Base-by-base conservation (phyloP, 2,329 filamentous ascomycete species). In the Colletotrichum acutatum region DNA sequence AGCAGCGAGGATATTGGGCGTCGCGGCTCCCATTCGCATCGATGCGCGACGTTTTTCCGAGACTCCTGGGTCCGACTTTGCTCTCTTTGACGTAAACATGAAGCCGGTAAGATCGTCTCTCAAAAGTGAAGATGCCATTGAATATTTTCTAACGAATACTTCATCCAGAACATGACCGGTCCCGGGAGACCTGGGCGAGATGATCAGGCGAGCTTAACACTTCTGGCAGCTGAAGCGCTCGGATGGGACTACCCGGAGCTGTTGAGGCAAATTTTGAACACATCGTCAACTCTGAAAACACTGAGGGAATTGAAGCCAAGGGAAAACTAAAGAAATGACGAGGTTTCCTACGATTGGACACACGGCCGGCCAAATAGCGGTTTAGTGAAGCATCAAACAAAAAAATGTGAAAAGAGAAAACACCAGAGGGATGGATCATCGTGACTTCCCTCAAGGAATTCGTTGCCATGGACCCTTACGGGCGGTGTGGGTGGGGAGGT, bases 51-150 rank as follows among this genome's bases (percentile, higher is more conserved):
- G 85, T 9, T 82, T 84, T 37, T 69, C 72, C 3, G 68, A 79
- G 2, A 32, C 5, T 5, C 9, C 49, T 5, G 78, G 78, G 0
- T 80, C 78, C 0, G 77, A 78, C 1, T 88, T 88, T 78, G 84
- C 83, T 0, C 76, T 87, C 22, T 88, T 88, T 74, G 85, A 88
- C 77, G 80, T 88, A 14, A 88, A 88, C 67, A 86, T 88, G 83
- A 87, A 88, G 76, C 86, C 86, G 19, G 84, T 86, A 76, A 79
- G 83, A 79, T 30, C 28, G 6, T 30, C 28, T 30, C 28, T 8
- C 28, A 3, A 30, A 30, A 30, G 28, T 30, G 28, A 30, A 30
- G 28, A 30, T 30, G 28, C 28, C 28, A 8, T 8, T 30, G 6
- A 30, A 30, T 5, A 16, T 5, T 16, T 6, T 16, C 37, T 19